These are phyloP conservation scores for Irpex lacteus DNA, from an alignment of 1,284 basidiomycete species.

Conservation along the genomic window DNA sequence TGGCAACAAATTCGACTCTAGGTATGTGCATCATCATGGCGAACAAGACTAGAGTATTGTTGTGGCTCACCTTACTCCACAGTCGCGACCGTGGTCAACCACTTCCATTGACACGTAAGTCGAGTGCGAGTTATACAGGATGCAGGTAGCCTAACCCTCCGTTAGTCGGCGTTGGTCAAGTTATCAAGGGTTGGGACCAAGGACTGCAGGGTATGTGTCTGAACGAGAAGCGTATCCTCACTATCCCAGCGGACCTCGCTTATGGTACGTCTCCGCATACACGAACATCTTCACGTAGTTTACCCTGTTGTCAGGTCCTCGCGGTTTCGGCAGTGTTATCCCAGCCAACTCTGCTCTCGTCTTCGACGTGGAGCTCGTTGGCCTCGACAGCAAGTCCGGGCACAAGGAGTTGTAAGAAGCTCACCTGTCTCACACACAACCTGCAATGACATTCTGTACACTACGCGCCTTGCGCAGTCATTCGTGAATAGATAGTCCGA, in stretches of 20 bases:
- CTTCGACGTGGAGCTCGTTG: constrained; percentile 84
- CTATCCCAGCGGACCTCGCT: constrained; percentile 74
- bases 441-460: background rate
- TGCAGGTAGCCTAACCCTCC: background rate
- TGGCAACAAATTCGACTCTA: constrained; percentile 83
- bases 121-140: background rate
- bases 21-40: constrained; percentile 36
- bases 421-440: background rate
- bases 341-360: constrained; percentile 83
- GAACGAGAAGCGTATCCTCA: constrained; percentile 88
- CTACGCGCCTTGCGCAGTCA: background rate
- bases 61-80: constrained; percentile 7
- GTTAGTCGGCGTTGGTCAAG: constrained; percentile 77
- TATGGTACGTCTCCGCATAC: constrained; percentile 59
- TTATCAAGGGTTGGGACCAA: constrained; percentile 82
- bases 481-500: too few relatives aligned
- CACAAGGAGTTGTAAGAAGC: constrained; percentile 37
- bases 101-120: constrained; percentile 66
- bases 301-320: constrained; percentile 47
- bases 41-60: background rate
- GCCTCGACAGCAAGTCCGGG: constrained; percentile 36
- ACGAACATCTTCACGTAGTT: background rate
- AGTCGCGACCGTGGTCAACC: constrained; percentile 69
- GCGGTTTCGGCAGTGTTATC: constrained; percentile 77
- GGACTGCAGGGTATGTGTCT: constrained; percentile 85